phyloP scores from a whole-genome alignment of 805 yeast genomes.

The Lachancea kluyveri region DNA sequence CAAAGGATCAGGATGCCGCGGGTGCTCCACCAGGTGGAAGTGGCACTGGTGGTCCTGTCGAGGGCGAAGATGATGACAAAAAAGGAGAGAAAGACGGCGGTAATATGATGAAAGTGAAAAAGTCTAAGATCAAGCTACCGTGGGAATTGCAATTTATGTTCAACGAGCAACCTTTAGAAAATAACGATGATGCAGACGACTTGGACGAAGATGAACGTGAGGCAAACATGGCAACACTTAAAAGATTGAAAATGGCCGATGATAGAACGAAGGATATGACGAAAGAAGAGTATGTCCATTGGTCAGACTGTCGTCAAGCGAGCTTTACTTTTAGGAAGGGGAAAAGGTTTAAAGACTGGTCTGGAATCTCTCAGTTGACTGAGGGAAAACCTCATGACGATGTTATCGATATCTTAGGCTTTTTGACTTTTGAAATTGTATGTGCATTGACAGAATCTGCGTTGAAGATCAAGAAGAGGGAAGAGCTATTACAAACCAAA shows the following conservation, averaged over 20 bases:
- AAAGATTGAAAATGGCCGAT: slow-evolving; percentile 85
- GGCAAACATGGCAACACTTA: slow-evolving; percentile 81
- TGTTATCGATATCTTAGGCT: slow-evolving; percentile 92
- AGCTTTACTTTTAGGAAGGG: slow-evolving; percentile 91
- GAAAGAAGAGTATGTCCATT: slow-evolving; percentile 93
- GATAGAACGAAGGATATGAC: slow-evolving; percentile 93
- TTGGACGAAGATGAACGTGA: slow-evolving; percentile 87
- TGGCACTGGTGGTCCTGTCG: slow-evolving; percentile 36
- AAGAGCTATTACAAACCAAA: slow-evolving; percentile 42
- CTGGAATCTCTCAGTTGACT: slow-evolving; percentile 73
- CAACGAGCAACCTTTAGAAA: slow-evolving; percentile 78
- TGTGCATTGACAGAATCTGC: slow-evolving; percentile 93
- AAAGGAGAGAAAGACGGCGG: slow-evolving; percentile 38
- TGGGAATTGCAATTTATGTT: slow-evolving; percentile 97
- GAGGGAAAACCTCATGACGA: slow-evolving; percentile 94
- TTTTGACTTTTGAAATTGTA: slow-evolving; percentile 92
- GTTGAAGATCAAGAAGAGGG: slow-evolving; percentile 65
- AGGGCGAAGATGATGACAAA: slow-evolving; percentile 27
- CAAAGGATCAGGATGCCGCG: slow-evolving; percentile 58
- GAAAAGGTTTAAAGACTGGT: slow-evolving; percentile 96
- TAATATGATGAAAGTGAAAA: slow-evolving; percentile 52
- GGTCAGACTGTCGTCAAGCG: slow-evolving; percentile 98
- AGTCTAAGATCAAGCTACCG: slow-evolving; percentile 76
- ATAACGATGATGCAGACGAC: slow-evolving; percentile 55
- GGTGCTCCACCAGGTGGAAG: slow-evolving; percentile 45